Conservation (phyloP, 2,329 filamentous ascomycete species). For the Epichloe festucae region DNA sequence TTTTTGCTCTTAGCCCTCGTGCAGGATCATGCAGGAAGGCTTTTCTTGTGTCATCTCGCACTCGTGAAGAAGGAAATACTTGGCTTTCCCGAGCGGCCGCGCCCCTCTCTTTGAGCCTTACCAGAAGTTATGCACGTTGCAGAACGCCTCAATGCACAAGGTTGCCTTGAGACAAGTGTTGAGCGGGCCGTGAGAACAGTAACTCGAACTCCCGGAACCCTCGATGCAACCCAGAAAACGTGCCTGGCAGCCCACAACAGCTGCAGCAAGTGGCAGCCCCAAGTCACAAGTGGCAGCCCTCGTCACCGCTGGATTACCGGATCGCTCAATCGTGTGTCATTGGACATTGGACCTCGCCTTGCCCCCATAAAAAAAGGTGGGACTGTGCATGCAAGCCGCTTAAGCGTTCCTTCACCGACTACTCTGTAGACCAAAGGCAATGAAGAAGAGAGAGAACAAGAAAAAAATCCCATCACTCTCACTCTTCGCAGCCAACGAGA, state of each 20-base stretch:
- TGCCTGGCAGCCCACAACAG: constrained; percentile 5
- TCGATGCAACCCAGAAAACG: constrained; percentile 3
- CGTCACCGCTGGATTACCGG: constrained; percentile 9
- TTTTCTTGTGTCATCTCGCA: neutral
- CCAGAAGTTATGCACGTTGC: neutral
- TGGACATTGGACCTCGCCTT: constrained; percentile 8
- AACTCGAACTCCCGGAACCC: neutral
- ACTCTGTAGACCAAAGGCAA: neutral
- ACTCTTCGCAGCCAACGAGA: neutral
- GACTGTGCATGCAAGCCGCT: constrained; percentile 4
- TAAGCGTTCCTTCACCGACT: constrained; percentile 7
- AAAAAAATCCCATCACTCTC: neutral
- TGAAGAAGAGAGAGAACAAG: neutral
- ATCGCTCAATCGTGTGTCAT: constrained; percentile 7
- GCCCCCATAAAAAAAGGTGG: neutral
- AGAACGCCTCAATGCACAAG: neutral
- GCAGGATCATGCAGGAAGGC: neutral
- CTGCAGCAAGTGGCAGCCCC: constrained; percentile 1
- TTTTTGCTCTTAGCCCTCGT: neutral
- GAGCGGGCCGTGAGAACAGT: neutral
- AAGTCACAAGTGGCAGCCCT: neutral
- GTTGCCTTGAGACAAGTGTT: neutral
- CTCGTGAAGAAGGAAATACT: neutral
- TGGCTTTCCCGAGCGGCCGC: neutral
- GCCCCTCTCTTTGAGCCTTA: neutral